Percentiles rank a stretch among this genome's conserved stretches.
Evolutionary conservation across 208 protist species (phyloP).

Genomic region (Trichomonas tenax): DNA sequence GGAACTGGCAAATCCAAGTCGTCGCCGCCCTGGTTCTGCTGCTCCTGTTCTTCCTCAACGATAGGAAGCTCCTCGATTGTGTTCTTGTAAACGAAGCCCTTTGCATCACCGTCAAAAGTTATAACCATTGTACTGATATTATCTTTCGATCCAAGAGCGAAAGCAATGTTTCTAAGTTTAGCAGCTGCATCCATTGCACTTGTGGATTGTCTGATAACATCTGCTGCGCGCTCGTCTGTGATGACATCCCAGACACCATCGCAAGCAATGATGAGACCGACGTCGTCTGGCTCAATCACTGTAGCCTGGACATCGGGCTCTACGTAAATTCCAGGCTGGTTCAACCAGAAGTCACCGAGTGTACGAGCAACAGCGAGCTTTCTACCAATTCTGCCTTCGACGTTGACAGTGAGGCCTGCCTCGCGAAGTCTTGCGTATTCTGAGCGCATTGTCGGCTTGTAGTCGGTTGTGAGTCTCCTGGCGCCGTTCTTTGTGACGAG

Average conservation of each 20-base stretch:
- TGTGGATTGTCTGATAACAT: neutral
- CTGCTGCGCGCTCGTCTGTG: neutral
- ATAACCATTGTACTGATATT: neutral
- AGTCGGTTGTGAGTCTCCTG: neutral
- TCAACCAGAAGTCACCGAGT: conserved; percentile 7
- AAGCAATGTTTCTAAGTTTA: neutral
- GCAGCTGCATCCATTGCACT: neutral
- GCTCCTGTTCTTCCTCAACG: neutral
- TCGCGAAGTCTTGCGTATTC: neutral
- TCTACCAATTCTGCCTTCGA: neutral
- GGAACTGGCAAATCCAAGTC: neutral
- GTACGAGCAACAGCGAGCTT: neutral
- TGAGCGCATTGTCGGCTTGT: neutral
- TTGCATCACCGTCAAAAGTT: neutral
- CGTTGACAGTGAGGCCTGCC: neutral
- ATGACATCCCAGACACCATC: conserved; percentile 6
- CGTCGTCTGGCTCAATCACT: neutral
- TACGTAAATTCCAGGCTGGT: neutral
- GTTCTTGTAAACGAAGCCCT: neutral
- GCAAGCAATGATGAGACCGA: neutral
- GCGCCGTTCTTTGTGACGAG: neutral
- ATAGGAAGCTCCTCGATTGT: neutral
- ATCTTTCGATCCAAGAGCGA: neutral
- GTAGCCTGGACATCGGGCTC: neutral
- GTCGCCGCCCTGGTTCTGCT: neutral